Conservation (phyloP, 2,329 filamentous ascomycete species). For the Cryphonectria parasitica region DNA sequence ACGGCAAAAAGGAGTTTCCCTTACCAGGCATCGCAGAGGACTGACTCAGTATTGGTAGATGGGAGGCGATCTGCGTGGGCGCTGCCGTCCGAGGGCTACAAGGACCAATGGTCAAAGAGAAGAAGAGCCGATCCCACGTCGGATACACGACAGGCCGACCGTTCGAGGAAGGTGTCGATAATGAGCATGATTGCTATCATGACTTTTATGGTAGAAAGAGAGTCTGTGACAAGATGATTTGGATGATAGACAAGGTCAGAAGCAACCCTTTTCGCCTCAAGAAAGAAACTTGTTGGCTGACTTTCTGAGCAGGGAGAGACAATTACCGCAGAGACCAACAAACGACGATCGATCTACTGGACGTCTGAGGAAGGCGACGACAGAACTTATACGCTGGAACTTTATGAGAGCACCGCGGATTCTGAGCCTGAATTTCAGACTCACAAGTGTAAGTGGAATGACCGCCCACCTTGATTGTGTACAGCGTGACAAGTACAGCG, state of each 20-base stretch:
- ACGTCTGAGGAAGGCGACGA: slow-evolving; percentile 2
- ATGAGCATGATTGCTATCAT: neutral
- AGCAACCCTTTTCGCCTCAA: too few species aligned
- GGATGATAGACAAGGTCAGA: slow-evolving; percentile 15
- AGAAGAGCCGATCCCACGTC: slow-evolving; percentile 14
- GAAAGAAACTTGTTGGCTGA: neutral
- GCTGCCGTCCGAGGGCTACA: slow-evolving; percentile 10
- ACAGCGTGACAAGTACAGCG: neutral
- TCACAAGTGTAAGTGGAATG: neutral
- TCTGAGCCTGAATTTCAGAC: slow-evolving; percentile 6
- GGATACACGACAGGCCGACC: slow-evolving; percentile 2
- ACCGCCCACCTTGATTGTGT: neutral
- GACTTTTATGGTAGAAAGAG: slow-evolving; percentile 12
- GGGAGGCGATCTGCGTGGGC: slow-evolving; percentile 15
- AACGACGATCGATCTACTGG: slow-evolving; percentile 10
- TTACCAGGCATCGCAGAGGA: too few species aligned
- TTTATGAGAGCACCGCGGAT: slow-evolving; percentile 11
- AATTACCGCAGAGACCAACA: slow-evolving; percentile 4
- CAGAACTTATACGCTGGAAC: slow-evolving; percentile 1
- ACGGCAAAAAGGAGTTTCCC: too few species aligned
- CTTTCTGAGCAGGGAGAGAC: neutral
- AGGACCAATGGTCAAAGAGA: slow-evolving; percentile 11
- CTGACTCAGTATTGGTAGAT: neutral
- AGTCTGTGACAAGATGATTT: slow-evolving; percentile 9
- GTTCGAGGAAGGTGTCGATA: neutral